phyloP scores from a whole-genome alignment of 2,329 filamentous ascomycete genomes.

The Botrytis pseudocinerea region DNA sequence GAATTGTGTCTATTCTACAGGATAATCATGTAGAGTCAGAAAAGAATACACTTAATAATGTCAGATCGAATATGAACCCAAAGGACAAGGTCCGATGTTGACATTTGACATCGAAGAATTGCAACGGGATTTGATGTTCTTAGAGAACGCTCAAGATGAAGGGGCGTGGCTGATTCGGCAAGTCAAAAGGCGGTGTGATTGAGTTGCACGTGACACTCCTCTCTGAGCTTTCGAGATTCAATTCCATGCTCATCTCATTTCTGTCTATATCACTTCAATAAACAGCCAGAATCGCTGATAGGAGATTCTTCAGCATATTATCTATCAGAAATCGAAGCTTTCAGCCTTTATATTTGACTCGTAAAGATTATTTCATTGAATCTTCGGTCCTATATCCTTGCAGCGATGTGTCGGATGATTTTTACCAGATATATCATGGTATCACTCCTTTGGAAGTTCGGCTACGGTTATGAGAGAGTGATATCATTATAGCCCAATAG shows the following conservation, averaged over 20 bases:
- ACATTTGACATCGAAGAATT: neutral
- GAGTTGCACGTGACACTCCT: accelerated
- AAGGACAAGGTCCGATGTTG: neutral
- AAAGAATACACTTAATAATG: neutral
- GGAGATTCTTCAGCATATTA: neutral
- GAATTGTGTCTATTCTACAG: no score
- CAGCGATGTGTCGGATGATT: neutral
- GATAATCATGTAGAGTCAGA: neutral
- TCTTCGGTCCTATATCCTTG: neutral
- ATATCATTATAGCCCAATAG: no score
- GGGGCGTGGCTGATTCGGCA: neutral
- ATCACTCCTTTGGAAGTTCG: neutral
- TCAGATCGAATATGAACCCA: neutral
- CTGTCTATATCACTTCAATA: neutral
- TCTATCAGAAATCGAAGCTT: no score
- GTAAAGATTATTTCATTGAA: neutral
- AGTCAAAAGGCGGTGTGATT: neutral
- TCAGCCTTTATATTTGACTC: neutral
- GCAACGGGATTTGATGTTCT: neutral
- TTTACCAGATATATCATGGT: neutral
- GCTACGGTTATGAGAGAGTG: neutral
- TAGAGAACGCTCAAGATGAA: neutral
- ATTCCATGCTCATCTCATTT: neutral
- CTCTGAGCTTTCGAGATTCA: neutral
- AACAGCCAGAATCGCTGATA: neutral